Base-by-base conservation (phyloP, 2,329 filamentous ascomycete species). In the Thielaviopsis punctulata region DNA sequence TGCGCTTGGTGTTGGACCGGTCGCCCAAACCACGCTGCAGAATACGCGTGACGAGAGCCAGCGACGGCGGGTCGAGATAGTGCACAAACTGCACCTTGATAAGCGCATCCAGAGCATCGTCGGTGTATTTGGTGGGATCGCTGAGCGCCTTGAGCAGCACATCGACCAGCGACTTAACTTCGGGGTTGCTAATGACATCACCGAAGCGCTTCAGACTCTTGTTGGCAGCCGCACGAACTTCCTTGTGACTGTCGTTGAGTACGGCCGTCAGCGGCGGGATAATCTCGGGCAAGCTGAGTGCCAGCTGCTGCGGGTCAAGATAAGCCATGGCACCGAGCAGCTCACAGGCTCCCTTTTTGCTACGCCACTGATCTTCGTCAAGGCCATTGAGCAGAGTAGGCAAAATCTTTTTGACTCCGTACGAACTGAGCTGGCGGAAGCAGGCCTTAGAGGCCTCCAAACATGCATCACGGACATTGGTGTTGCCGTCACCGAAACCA, bases 81-180 rank as follows among this genome's bases (percentile, higher is more conserved):
- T 98, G 92, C 13, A 95, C 82, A 63, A 98, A 98, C 48, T 88
- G 88, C n/a, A 98, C 86, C 69, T 95, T 95, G 71, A 98, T 95
- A 54, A 98, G 76, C 0, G 87, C 75, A 64, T 98, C 90, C 55
- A 98, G 73, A 15, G 92, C 92, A 59, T 93, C 86, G 61, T 98
- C 90, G 0, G 93, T 98, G 68, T 95, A 87, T 64, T 92, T 96
- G 0, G 90, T 98, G 1, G 92, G 89, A 64, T 98, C 92, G 61
- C 92, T 98, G 55, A 98, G 78, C 56, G 92, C 93, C 68, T 95
- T 96, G 59, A 98, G 80, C 30, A 98, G 76, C 53, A 95, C 84
- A 60, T 84, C 82, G 54, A 96, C 90, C 13, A 96, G 74, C 57
- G 82, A 79, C 76, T 95, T 95, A 62, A 98, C 86, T 67, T 98